phyloP scores from a whole-genome alignment of 176 grass and related monocot genomes.

The Paspalum vaginatum region DNA sequence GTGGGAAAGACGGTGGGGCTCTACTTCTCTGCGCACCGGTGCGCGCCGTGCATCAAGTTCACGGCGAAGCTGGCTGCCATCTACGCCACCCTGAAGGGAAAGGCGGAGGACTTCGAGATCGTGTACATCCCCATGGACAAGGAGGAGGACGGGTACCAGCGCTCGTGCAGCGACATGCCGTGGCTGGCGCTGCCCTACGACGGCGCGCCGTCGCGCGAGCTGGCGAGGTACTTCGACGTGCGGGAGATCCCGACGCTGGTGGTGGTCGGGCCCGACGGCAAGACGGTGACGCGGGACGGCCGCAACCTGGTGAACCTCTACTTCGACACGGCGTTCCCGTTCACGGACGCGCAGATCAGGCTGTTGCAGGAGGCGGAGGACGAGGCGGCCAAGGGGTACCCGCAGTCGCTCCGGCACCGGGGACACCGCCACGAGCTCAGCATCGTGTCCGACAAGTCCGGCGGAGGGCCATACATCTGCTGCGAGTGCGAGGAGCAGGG shows the following conservation, averaged over 20 bases:
- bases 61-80: conserved; percentile 55
- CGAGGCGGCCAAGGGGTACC: conserved; percentile 60
- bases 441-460: conserved; percentile 59
- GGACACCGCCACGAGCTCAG: conserved; percentile 58
- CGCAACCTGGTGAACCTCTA: conserved; percentile 74
- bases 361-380: conserved; percentile 54
- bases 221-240: conserved; percentile 69
- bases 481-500: conserved; percentile 76
- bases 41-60: conserved; percentile 62
- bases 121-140: conserved; percentile 75
- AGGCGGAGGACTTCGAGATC: conserved; percentile 56
- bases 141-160: conserved; percentile 57
- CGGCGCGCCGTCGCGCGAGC: conserved; percentile 41
- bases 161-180: conserved; percentile 55
- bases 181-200: conserved; percentile 68
- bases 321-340: conserved; percentile 75
- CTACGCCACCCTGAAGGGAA: conserved; percentile 47
- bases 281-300: conserved; percentile 71
- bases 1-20: conserved; percentile 67
- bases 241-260: conserved; percentile 66
- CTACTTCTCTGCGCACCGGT: conserved; percentile 60
- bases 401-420: conserved; percentile 47
- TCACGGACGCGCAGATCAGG: conserved; percentile 56
- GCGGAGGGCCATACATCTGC: conserved; percentile 68
- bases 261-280: conserved; percentile 69